A percentile compares a stretch with the other conserved stretches of the same genome.
phyloP scores from a whole-genome alignment of 768 basidiomycete genomes.

The Pleurotus tuoliensis region DNA sequence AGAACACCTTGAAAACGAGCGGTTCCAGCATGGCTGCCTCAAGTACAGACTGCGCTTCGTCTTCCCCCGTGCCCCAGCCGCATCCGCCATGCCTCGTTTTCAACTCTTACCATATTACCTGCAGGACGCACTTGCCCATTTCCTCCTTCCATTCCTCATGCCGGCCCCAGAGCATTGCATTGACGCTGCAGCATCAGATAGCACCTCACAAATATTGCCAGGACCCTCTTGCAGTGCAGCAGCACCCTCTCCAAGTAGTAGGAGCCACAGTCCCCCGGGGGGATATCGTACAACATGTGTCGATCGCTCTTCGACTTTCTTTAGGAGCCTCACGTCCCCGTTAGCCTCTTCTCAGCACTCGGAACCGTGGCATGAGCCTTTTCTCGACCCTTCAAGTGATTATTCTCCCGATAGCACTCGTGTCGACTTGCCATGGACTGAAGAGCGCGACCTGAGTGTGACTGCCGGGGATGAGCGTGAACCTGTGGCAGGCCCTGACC shows the following conservation, averaged over 20 bases:
- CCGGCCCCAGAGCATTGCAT: neutral
- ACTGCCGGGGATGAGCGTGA: neutral
- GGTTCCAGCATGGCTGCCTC: slow-evolving; percentile 8
- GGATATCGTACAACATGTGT: slow-evolving; percentile 6
- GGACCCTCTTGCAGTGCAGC: neutral
- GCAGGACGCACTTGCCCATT: neutral
- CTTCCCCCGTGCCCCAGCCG: neutral
- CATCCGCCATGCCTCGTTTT: slow-evolving; percentile 6
- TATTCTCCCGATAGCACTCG: neutral
- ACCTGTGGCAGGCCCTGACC: neutral
- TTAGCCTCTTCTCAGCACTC: slow-evolving; percentile 2
- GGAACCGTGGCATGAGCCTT: slow-evolving; percentile 1
- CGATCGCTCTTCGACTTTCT: slow-evolving; percentile 12
- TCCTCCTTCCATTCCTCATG: slow-evolving; percentile 7
- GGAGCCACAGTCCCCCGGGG: neutral
- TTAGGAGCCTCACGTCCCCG: slow-evolving; percentile 11
- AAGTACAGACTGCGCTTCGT: slow-evolving; percentile 1
- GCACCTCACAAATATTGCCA: neutral
- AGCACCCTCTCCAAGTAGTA: neutral
- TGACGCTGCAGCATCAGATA: slow-evolving; percentile 1
- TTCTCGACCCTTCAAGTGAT: neutral
- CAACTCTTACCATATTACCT: slow-evolving; percentile 7
- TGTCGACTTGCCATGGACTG: neutral
- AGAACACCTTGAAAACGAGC: slow-evolving; percentile 7
- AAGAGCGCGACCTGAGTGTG: neutral